A percentile compares a stretch with the other conserved stretches of the same genome.
Conservation (phyloP, 306 rosid species). For the Acmispon strigosus region DNA sequence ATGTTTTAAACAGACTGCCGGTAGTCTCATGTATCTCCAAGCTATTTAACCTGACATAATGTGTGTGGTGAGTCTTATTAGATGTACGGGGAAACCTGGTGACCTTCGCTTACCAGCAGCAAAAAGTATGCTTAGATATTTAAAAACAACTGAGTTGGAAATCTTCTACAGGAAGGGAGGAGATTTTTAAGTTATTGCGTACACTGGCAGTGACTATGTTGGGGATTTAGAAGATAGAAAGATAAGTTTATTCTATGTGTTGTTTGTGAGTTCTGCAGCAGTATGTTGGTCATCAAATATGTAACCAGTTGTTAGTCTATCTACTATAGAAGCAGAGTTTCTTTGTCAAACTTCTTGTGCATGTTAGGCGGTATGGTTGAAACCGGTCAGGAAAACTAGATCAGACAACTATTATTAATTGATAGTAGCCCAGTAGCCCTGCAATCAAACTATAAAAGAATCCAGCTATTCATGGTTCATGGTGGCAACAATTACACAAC, state of each 20-base stretch:
- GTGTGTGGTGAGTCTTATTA: background rate
- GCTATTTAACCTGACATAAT: background rate
- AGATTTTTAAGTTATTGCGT: background rate
- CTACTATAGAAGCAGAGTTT: background rate
- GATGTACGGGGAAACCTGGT: background rate
- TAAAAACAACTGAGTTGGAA: background rate
- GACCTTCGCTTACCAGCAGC: background rate
- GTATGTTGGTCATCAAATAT: background rate
- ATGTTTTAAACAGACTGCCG: background rate
- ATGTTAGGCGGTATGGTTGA: background rate
- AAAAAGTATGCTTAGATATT: background rate
- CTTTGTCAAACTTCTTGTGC: background rate
- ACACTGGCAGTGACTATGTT: background rate
- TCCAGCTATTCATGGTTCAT: background rate
- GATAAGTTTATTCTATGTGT: background rate
- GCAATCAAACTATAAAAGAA: background rate
- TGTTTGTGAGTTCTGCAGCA: background rate
- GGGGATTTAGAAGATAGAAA: background rate
- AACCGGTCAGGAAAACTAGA: background rate
- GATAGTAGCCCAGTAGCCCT: background rate
- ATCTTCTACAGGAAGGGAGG: background rate
- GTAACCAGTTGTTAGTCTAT: background rate
- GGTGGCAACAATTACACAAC: background rate
- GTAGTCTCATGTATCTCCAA: background rate
- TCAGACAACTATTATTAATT: background rate